Evolutionary conservation across 306 rosid species (phyloP).

Genomic region (Luffa aegyptiaca): DNA sequence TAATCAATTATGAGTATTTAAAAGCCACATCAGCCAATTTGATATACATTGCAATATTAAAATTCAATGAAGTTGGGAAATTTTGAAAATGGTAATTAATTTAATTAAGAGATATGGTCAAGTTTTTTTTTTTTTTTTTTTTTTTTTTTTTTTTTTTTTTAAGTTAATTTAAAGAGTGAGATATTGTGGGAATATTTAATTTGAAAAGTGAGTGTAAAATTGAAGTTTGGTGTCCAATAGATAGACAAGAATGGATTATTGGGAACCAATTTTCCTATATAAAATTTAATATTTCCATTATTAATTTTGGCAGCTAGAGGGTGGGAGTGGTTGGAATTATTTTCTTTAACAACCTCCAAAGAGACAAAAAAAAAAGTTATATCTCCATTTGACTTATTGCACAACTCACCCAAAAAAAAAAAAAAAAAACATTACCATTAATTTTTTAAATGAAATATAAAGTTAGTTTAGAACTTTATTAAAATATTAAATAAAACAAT

Average conservation of each 20-base stretch:
- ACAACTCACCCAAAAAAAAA: background rate
- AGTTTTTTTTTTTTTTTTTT: background rate
- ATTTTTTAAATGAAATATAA: background rate
- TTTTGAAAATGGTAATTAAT: background rate
- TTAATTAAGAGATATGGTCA: background rate
- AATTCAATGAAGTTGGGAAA: background rate
- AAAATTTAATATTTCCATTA: background rate
- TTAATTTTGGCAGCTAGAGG: background rate
- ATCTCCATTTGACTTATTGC: constrained; percentile 1
- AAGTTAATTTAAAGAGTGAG: background rate
- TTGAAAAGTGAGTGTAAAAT: background rate
- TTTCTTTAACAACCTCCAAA: constrained; percentile 10
- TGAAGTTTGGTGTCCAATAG: background rate
- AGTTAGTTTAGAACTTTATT: background rate
- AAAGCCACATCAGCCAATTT: background rate
- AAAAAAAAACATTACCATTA: background rate
- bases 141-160: background rate
- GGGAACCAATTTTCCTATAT: background rate
- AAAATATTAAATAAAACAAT: background rate
- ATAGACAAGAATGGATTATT: background rate
- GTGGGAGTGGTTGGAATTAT: constrained; percentile 14
- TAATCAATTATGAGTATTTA: too few relatives aligned
- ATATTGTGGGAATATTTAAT: background rate
- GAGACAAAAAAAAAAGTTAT: background rate
- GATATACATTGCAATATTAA: background rate